Percentiles rank a stretch among this genome's conserved stretches.
Conservation (phyloP, 2,329 filamentous ascomycete genomes). For the Phaeosphaeriaceae sp. region DNA sequence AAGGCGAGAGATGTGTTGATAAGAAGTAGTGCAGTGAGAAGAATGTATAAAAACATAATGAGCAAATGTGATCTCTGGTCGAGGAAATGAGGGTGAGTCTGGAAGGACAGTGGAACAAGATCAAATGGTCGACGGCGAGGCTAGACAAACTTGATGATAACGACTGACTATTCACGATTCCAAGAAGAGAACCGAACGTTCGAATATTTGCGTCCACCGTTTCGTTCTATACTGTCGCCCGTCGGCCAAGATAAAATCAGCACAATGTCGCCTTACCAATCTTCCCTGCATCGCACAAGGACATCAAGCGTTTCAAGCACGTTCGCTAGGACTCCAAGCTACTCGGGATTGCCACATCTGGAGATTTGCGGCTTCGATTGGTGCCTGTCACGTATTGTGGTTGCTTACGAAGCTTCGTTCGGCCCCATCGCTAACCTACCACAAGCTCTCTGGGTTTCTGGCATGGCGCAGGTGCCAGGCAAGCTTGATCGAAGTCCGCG, state of each 20-base stretch:
- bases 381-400: neutral
- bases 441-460: neutral
- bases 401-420: slow-evolving; percentile 3
- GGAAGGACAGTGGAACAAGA: too few species aligned
- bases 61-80: too few species aligned
- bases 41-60: neutral
- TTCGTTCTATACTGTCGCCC: neutral
- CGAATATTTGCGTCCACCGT: neutral
- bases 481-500: neutral
- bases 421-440: neutral
- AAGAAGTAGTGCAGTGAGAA: neutral
- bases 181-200: too few species aligned
- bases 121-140: too few species aligned
- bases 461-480: neutral
- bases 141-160: too few species aligned
- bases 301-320: neutral
- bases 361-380: neutral
- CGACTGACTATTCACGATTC: too few species aligned
- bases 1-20: neutral
- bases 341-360: neutral
- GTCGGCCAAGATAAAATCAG: neutral
- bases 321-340: neutral
- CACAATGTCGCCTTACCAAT: neutral
- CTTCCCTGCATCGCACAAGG: neutral
- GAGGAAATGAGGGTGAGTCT: too few species aligned